Conservation (phyloP, 495 filamentous ascomycete species). For the Xylaria flabelliformis region DNA sequence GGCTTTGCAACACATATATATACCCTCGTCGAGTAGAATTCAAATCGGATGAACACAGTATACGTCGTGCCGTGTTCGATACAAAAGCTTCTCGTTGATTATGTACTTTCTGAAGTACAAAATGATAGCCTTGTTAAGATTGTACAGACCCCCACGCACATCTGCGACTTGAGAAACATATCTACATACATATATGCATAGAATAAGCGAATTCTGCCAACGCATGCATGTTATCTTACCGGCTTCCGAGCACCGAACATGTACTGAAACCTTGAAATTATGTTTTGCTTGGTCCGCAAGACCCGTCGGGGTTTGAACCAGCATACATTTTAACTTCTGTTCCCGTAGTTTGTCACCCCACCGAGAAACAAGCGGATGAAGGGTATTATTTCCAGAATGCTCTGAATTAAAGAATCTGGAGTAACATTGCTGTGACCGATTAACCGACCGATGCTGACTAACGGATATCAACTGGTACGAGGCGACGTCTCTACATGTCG, state of each 20-base stretch:
- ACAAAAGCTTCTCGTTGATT: neutral
- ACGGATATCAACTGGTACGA: neutral
- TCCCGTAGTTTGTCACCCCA: neutral
- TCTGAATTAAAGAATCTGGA: neutral
- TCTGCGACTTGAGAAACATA: slow-evolving; percentile 28
- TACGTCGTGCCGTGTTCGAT: neutral
- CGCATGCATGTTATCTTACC: neutral
- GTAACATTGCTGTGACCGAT: neutral
- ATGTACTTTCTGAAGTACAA: neutral
- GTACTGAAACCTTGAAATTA: neutral
- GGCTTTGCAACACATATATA: slow-evolving; percentile 26
- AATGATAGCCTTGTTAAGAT: neutral
- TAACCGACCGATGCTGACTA: neutral
- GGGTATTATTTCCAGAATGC: neutral
- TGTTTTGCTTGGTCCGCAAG: neutral
- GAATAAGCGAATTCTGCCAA: slow-evolving; percentile 7
- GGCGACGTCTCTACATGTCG: neutral
- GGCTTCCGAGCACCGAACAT: neutral
- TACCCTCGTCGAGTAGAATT: slow-evolving; percentile 24
- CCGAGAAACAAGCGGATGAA: neutral
- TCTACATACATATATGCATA: slow-evolving; percentile 11
- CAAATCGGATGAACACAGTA: slow-evolving; percentile 8
- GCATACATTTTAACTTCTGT: neutral
- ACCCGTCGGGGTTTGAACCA: slow-evolving; percentile 3
- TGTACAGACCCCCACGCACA: slow-evolving; percentile 19